A percentile compares a stretch with the other conserved stretches of the same genome.
These are phyloP conservation scores for Hansenula anomala DNA, from an alignment of 1,139 yeast genomes.

Conservation along the genomic window DNA sequence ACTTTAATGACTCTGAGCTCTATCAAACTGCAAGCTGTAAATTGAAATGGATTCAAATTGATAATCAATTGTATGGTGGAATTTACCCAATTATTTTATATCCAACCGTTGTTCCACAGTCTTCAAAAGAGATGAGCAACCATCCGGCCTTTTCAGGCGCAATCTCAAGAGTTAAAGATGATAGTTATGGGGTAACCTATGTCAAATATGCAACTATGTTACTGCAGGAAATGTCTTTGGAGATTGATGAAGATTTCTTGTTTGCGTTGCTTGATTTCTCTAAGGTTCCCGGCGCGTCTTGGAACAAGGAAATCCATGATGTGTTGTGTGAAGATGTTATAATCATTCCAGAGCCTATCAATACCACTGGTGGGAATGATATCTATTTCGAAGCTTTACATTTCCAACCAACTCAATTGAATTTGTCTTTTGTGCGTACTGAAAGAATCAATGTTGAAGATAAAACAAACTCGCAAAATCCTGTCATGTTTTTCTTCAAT, in stretches of 20 bases:
- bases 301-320: slow-evolving; percentile 49
- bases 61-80: slow-evolving; percentile 87
- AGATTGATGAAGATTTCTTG: slow-evolving; percentile 90
- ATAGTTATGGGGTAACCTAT: slow-evolving; percentile 82
- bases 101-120: slow-evolving; percentile 87
- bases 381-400: slow-evolving; percentile 90
- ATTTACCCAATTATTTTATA: slow-evolving; percentile 85
- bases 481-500: slow-evolving; percentile 71
- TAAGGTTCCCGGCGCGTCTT: slow-evolving; percentile 65
- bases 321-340: slow-evolving; percentile 50
- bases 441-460: slow-evolving; percentile 68
- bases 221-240: slow-evolving; percentile 87
- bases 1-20: slow-evolving; percentile 79
- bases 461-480: slow-evolving; percentile 52
- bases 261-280: slow-evolving; percentile 78
- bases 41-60: slow-evolving; percentile 91
- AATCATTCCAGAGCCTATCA: slow-evolving; percentile 67
- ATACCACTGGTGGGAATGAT: slow-evolving; percentile 58
- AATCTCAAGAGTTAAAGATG: slow-evolving; percentile 78
- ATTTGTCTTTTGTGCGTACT: slow-evolving; percentile 88
- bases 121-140: slow-evolving; percentile 74
- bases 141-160: slow-evolving; percentile 92
- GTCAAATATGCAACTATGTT: slow-evolving; percentile 88
- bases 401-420: slow-evolving; percentile 85
- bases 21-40: slow-evolving; percentile 79